phyloP scores from a whole-genome alignment of 768 basidiomycete species.

The Amanita molliuscula region DNA sequence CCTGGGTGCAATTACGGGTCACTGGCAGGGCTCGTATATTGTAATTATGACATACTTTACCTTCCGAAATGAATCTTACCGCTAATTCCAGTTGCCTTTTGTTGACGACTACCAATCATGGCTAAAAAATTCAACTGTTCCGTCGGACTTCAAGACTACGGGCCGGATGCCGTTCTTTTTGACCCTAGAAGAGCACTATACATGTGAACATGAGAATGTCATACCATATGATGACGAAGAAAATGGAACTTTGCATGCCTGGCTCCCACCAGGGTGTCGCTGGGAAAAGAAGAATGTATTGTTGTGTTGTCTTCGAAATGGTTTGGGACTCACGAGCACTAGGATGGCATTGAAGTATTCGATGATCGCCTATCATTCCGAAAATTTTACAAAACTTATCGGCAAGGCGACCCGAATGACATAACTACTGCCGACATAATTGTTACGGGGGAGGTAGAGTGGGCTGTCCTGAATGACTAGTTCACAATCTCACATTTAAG shows the following conservation, averaged over 20 bases:
- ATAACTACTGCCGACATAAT: conserved; percentile 34
- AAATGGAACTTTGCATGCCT: conserved; percentile 31
- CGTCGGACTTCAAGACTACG: conserved; percentile 22
- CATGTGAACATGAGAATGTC: conserved; percentile 20
- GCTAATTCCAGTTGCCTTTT: conserved; percentile 24
- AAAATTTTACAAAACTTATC: conserved; percentile 28
- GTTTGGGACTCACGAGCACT: conserved; percentile 9
- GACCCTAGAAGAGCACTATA: conserved; percentile 38
- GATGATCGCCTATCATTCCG: conserved; percentile 25
- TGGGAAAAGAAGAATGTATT: conserved; percentile 31
- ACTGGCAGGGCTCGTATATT: conserved; percentile 39
- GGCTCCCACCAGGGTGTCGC: conserved; percentile 30
- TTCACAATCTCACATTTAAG: neutral
- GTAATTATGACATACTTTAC: conserved; percentile 18
- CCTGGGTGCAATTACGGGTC: conserved; percentile 33
- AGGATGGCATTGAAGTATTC: conserved; percentile 36
- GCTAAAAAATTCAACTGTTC: conserved; percentile 21
- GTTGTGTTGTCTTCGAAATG: conserved; percentile 9
- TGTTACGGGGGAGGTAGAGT: conserved; percentile 40
- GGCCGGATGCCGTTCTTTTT: conserved; percentile 38
- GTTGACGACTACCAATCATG: conserved; percentile 28
- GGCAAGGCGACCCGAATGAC: conserved; percentile 11
- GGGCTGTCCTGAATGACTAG: neutral
- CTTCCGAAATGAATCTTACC: neutral
- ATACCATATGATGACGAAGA: conserved; percentile 24